These are phyloP conservation scores for Planoprotostelium fungivorum DNA, from an alignment of 78 protist species.

Conservation along the genomic window DNA sequence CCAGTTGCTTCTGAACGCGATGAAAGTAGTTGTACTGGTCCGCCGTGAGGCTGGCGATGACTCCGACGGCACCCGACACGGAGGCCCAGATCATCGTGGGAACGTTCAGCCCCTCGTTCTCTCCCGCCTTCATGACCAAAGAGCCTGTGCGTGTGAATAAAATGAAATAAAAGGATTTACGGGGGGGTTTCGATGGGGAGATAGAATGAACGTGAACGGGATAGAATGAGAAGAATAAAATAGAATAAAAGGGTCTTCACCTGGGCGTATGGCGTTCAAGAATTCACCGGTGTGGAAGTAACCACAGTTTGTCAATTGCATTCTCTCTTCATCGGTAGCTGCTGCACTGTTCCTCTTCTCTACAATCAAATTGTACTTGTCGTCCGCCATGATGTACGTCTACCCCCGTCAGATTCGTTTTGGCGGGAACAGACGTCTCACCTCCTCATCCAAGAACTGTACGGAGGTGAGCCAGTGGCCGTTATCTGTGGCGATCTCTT, in stretches of 20 bases:
- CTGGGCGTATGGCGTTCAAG: slow-evolving; percentile 62
- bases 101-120: slow-evolving; percentile 11
- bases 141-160: slow-evolving; percentile 9
- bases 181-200: slow-evolving; percentile 14
- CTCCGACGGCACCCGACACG: slow-evolving; percentile 81
- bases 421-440: not conserved
- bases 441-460: slow-evolving; percentile 75
- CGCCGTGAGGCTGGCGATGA: slow-evolving; percentile 46
- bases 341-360: slow-evolving; percentile 51
- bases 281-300: slow-evolving; percentile 81
- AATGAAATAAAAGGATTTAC: not conserved
- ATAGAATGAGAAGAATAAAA: too few relatives aligned
- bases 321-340: slow-evolving; percentile 73
- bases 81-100: slow-evolving; percentile 65
- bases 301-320: slow-evolving; percentile 59
- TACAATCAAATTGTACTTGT: slow-evolving; percentile 42
- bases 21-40: slow-evolving; percentile 46
- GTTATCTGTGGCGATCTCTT: slow-evolving; percentile 55
- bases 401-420: not conserved
- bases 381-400: slow-evolving; percentile 73
- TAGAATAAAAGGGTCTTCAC: too few relatives aligned
- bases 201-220: not conserved
- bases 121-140: slow-evolving; percentile 35
- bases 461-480: slow-evolving; percentile 71
- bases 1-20: slow-evolving; percentile 26